A percentile compares a stretch with the other conserved stretches of the same genome.
Conservation (phyloP, 106 monocot genomes). For the Dactylorhiza incarnata region DNA sequence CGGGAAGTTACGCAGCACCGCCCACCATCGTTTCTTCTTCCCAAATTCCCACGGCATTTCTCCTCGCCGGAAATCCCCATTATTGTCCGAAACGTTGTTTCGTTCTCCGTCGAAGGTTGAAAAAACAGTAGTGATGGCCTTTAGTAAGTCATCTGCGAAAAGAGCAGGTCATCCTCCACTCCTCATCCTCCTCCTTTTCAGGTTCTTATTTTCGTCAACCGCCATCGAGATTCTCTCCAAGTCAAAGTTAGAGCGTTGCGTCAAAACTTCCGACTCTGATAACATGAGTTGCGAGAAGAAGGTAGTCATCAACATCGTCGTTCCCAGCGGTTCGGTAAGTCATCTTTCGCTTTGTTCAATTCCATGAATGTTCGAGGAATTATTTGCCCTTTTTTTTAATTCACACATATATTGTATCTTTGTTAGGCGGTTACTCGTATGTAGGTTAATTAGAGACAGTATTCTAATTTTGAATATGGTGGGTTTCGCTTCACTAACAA, state of each 20-base stretch:
- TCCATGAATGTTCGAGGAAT: neutral
- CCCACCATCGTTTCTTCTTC: too few relatives aligned
- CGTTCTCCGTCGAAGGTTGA: too few relatives aligned
- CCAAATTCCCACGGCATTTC: too few relatives aligned
- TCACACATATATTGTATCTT: neutral
- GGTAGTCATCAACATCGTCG: constrained; percentile 75
- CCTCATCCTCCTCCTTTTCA: constrained; percentile 3
- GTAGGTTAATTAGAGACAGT: neutral
- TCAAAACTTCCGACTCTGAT: constrained; percentile 37
- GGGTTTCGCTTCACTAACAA: neutral
- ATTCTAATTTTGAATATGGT: neutral
- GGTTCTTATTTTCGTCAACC: neutral
- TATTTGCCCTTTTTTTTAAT: neutral
- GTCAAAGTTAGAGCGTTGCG: constrained; percentile 68
- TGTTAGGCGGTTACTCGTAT: neutral
- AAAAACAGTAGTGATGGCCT: neutral
- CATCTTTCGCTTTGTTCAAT: neutral
- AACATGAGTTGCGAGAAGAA: constrained; percentile 62
- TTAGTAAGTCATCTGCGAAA: neutral
- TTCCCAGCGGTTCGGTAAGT: constrained; percentile 88
- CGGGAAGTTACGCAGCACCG: too few relatives aligned
- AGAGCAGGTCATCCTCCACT: neutral
- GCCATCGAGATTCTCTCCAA: constrained; percentile 77
- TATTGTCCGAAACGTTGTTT: too few relatives aligned
- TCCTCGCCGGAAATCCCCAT: too few relatives aligned